A percentile compares a stretch with the other conserved stretches of the same genome.
Evolutionary conservation across 208 protist species (phyloP).

Genomic region (Trypanosoma brucei): DNA sequence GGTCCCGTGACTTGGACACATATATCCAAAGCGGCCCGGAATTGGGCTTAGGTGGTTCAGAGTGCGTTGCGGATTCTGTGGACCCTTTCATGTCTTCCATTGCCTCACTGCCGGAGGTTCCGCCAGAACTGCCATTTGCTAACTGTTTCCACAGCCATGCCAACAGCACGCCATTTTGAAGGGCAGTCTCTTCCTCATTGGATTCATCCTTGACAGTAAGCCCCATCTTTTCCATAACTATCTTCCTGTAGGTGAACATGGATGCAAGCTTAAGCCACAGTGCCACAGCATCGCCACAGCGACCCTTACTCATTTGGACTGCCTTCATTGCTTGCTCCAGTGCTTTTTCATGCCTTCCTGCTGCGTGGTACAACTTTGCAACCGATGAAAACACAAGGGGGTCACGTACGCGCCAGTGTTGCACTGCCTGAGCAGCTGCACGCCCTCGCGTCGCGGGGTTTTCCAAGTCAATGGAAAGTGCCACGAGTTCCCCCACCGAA

Average conservation of each 20-base stretch:
- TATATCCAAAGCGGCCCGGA: slow-evolving; percentile 62
- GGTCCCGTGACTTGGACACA: slow-evolving; percentile 47
- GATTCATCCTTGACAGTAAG: slow-evolving; percentile 16
- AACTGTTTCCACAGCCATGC: slow-evolving; percentile 21
- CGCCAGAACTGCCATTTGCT: not conserved
- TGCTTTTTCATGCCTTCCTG: slow-evolving; percentile 47
- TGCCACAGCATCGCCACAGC: slow-evolving; percentile 63
- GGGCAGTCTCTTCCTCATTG: slow-evolving; percentile 3
- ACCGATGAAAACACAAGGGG: slow-evolving; percentile 63
- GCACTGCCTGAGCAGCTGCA: slow-evolving; percentile 64
- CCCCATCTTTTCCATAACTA: slow-evolving; percentile 10
- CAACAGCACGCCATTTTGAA: slow-evolving; percentile 5
- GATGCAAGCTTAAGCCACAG: slow-evolving; percentile 59
- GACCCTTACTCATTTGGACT: slow-evolving; percentile 28
- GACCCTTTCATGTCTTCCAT: not conserved
- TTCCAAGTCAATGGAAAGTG: slow-evolving; percentile 61
- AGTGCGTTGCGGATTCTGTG: not conserved
- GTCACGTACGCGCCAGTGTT: slow-evolving; percentile 61
- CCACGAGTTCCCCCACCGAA: slow-evolving; percentile 49
- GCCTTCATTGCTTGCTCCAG: slow-evolving; percentile 63
- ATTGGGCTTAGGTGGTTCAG: slow-evolving; percentile 20
- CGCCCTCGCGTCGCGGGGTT: slow-evolving; percentile 42
- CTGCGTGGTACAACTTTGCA: slow-evolving; percentile 68
- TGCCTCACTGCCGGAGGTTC: not conserved
- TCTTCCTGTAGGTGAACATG: slow-evolving; percentile 21